Base-by-base conservation (phyloP, 352 stramenopile genomes). In the Phytophthora sp. region DNA sequence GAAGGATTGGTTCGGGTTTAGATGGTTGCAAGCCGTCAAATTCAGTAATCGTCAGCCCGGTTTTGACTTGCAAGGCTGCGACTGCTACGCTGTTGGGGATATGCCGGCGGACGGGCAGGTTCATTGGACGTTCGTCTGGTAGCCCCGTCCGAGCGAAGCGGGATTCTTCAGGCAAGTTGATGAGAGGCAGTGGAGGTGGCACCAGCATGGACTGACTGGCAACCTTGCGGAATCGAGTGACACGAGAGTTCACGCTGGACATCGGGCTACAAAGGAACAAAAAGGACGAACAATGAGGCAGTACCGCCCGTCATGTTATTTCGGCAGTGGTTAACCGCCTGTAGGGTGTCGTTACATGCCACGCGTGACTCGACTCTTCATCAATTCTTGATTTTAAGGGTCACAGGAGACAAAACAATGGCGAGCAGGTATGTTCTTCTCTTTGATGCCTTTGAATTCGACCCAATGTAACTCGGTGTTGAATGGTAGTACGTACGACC, bases 401-500 rank as follows among this genome's bases (percentile, higher is more conserved):
- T 9, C 16, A 24, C 16, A 23, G 13, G 36, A 16, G 12, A 44
- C 7, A 23, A 24, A 31, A 50, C 23, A 8, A 82, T 82, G 74
- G 71, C 74, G 30, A 82, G 71, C 63, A 82, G 72, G 69, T 80
- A 26, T 6, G 57, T 52, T 31, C 7, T 3, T n/a, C 21, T 52
- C 44, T 39, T 20, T 12, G 13, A 20, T 56, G 24, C 21, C 11
- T n/a, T n/a, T n/a, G n/a, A n/a, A n/a, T n/a, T n/a, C n/a, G n/a
- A n/a, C n/a, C 2, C 26, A 21, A 46, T 3, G 20, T 33, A 49
- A 36, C 18, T 7, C 26, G n/a, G 35, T 30, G 20, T 54, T 38
- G 18, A 9, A 27, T 57, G 41, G 13, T 60, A 95, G 84, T 53
- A 98, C 86, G 54, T 98, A 96, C 57, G 89, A 98, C 59, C 68